Conservation (phyloP, 2,329 filamentous ascomycete genomes). For the Phaeosphaeria sp. region DNA sequence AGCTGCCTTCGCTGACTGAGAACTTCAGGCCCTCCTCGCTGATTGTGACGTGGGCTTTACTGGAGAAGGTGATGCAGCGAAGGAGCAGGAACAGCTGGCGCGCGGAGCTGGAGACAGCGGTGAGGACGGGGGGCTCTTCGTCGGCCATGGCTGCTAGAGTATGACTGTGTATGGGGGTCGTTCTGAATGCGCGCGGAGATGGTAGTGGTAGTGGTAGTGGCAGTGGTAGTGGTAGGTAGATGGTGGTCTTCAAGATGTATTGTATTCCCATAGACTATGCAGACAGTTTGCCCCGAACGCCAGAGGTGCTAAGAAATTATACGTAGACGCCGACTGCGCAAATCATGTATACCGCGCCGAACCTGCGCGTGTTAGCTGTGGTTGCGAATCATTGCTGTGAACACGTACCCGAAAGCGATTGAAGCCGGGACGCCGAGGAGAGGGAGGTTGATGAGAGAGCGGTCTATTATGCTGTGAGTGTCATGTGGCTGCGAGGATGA, state of each 20-base stretch:
- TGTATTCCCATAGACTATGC: conserved; percentile 50
- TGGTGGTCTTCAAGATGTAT: conserved; percentile 40
- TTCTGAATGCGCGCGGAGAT: conserved; percentile 5
- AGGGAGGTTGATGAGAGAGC: conserved; percentile 77
- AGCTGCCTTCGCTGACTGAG: conserved; percentile 83
- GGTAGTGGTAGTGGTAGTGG: conserved; percentile 11
- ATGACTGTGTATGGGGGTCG: background rate
- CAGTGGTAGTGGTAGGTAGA: conserved; percentile 11
- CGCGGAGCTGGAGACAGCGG: conserved; percentile 78
- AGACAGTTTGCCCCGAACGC: conserved; percentile 34
- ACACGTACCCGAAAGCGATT: conserved; percentile 81
- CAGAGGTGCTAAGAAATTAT: conserved; percentile 56
- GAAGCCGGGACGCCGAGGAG: conserved; percentile 86
- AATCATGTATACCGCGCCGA: conserved; percentile 97
- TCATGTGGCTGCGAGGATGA: background rate
- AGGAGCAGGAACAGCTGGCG: conserved; percentile 74
- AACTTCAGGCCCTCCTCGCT: conserved; percentile 86
- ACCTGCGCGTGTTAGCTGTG: conserved; percentile 60
- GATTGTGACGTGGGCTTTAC: conserved; percentile 74
- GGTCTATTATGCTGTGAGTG: conserved; percentile 75
- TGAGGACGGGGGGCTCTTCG: conserved; percentile 65
- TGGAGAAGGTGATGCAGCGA: conserved; percentile 67
- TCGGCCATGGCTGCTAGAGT: conserved; percentile 34
- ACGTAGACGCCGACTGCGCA: conserved; percentile 99
- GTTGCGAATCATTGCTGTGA: conserved; percentile 1